Percentiles rank a stretch among this genome's conserved stretches.
These are phyloP conservation scores for Porodaedalea pini DNA, from an alignment of 1,284 basidiomycete genomes.

Conservation along the genomic window DNA sequence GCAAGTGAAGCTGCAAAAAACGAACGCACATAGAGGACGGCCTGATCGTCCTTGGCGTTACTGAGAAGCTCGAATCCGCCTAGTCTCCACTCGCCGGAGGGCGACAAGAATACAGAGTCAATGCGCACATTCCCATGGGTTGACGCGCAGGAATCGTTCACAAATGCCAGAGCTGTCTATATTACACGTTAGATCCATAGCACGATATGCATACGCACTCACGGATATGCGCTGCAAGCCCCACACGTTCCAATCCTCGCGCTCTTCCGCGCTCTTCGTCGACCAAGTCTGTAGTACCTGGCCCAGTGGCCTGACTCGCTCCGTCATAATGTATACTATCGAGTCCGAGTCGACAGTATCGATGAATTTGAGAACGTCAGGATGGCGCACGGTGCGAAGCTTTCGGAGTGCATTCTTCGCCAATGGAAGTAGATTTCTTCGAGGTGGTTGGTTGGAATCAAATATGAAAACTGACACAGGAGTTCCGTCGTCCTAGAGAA, in stretches of 20 bases:
- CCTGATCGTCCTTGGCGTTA: slow-evolving; percentile 70
- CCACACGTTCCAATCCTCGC: slow-evolving; percentile 91
- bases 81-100: slow-evolving; percentile 93
- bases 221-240: slow-evolving; percentile 89
- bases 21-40: slow-evolving; percentile 73
- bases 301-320: slow-evolving; percentile 80
- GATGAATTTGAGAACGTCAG: slow-evolving; percentile 93
- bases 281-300: slow-evolving; percentile 64
- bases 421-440: slow-evolving; percentile 63
- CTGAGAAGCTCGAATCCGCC: slow-evolving; percentile 93
- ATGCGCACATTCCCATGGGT: slow-evolving; percentile 86
- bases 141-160: slow-evolving; percentile 83
- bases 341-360: slow-evolving; percentile 89
- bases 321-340: slow-evolving; percentile 90
- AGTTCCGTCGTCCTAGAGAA: slow-evolving; percentile 77
- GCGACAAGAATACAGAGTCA: slow-evolving; percentile 83
- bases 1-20: slow-evolving; percentile 20
- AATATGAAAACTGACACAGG: slow-evolving; percentile 89
- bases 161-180: slow-evolving; percentile 86
- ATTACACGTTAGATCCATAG: slow-evolving; percentile 12
- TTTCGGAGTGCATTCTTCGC: slow-evolving; percentile 92
- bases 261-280: slow-evolving; percentile 57
- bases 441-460: slow-evolving; percentile 61
- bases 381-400: slow-evolving; percentile 88
- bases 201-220: slow-evolving; percentile 31